Evolutionary conservation across 1,139 yeast genomes (phyloP), one percentile per base, ranked within the genome.

Genomic region (Arxiozyma slooffiae): DNA sequence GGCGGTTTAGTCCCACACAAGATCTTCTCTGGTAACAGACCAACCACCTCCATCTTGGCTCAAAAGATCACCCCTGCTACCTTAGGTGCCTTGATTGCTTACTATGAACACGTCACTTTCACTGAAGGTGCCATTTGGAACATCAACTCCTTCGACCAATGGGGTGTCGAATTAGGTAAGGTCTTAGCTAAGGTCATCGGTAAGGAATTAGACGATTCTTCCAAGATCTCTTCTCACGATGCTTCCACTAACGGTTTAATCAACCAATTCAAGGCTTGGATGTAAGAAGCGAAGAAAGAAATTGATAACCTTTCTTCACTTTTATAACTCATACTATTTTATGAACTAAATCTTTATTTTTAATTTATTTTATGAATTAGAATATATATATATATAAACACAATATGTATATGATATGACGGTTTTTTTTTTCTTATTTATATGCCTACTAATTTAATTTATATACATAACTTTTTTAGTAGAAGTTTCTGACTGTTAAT

Each of bases 101-200:
- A 92, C 80, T 92, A 92, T 75, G 98, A 92, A 76, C 96, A 89
- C 71, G 79, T 88, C 53, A 92, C 97, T 40, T 92, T 92, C 73
- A 90, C 90, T 54, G 98, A 92, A 75, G 98, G 98, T 73, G 98
- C 98, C 53, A 74, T 92, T 66, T 92, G 98, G 98, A 92, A 94
- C 80, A 90, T 92, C 76, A 92, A 92, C 81, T 90, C 97, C 18
- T 92, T 88, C 68, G 98, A 92, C 77, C 98, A 92, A 78, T 92
- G 97, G 96, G 98, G 98, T 73, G 98, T 92, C 64, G 98, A 92
- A 76, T 85, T 92, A 65, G 98, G 98, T 70, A 92, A 92, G 77
- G 95, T 85, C 50, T 81, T 92, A 68, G 98, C 98, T 67, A 92
- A 92, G 82, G 95, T 79, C 56, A 92, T 92, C 67, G 94, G 95